These are phyloP conservation scores for Tulasnella sp. DNA, from an alignment of 768 basidiomycete genomes.

Conservation along the genomic window DNA sequence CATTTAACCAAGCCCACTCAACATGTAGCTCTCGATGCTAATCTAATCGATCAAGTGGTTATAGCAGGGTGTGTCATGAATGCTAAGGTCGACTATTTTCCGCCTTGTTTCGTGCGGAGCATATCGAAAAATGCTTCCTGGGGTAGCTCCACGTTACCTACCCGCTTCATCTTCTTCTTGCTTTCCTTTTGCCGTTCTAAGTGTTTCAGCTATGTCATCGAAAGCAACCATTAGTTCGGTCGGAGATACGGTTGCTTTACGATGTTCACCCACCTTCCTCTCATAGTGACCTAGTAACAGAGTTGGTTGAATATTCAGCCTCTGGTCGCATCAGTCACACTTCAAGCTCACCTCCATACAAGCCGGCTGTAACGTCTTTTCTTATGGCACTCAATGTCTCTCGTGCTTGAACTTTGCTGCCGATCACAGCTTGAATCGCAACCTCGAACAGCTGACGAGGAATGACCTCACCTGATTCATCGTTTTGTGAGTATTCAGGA, in stretches of 20 bases:
- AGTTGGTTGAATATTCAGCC: not conserved
- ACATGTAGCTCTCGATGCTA: too few relatives aligned
- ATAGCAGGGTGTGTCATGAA: too few relatives aligned
- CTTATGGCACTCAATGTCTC: conserved; percentile 77
- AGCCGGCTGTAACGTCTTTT: conserved; percentile 85
- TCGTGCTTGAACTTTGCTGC: conserved; percentile 74
- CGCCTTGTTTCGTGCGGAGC: conserved; percentile 42
- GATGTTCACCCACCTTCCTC: conserved; percentile 57
- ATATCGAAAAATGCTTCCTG: conserved; percentile 95
- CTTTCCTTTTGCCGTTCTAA: conserved; percentile 71
- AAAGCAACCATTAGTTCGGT: too few relatives aligned
- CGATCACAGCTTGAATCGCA: conserved; percentile 87
- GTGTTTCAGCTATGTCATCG: conserved; percentile 23
- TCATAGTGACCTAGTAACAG: conserved; percentile 65
- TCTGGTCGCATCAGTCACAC: conserved; percentile 1
- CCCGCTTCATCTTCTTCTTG: conserved; percentile 75
- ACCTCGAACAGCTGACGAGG: conserved; percentile 89
- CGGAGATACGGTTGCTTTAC: too few relatives aligned
- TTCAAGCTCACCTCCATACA: conserved; percentile 73
- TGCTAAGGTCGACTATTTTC: not conserved
- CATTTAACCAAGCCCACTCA: too few relatives aligned
- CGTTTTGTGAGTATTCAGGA: not conserved
- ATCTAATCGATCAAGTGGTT: too few relatives aligned
- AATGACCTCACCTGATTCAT: conserved; percentile 64
- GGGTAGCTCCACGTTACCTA: conserved; percentile 80